Conservation (phyloP, 2,329 filamentous ascomycete species). For the Apiospora saccharicola region DNA sequence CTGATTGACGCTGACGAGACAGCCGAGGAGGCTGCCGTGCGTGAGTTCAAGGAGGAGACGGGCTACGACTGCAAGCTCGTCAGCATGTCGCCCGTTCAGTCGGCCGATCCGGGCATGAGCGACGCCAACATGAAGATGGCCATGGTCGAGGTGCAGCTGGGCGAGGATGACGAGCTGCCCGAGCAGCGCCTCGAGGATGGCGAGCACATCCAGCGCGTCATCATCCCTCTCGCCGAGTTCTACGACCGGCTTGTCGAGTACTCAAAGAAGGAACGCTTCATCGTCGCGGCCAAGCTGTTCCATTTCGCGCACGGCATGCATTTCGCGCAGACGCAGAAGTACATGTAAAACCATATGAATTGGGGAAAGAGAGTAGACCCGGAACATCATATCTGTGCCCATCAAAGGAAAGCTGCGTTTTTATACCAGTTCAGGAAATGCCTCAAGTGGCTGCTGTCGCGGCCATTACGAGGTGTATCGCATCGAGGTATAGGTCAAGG, state of each 20-base stretch:
- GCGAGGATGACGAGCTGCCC: conserved; percentile 56
- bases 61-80: conserved; percentile 60
- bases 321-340: conserved; percentile 50
- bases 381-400: background rate
- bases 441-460: background rate
- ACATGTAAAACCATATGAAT: conserved; percentile 19
- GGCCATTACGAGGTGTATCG: background rate
- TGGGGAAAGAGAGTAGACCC: background rate
- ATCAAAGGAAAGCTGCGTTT: no score
- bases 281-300: conserved; percentile 64
- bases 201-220: conserved; percentile 67
- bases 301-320: conserved; percentile 67
- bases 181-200: conserved; percentile 67
- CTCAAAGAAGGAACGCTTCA: conserved; percentile 54
- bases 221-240: conserved; percentile 63
- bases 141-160: conserved; percentile 64
- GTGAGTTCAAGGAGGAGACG: conserved; percentile 64
- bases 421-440: no score
- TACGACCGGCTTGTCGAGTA: conserved; percentile 61
- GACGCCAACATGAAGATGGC: conserved; percentile 68
- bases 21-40: conserved; percentile 58
- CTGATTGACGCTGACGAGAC: conserved; percentile 60
- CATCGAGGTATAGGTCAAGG: background rate
- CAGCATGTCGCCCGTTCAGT: conserved; percentile 59
- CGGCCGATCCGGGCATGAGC: conserved; percentile 63